Evolutionary conservation across 2,329 filamentous ascomycete genomes (phyloP).

Genomic region (Gyromitra esculenta): DNA sequence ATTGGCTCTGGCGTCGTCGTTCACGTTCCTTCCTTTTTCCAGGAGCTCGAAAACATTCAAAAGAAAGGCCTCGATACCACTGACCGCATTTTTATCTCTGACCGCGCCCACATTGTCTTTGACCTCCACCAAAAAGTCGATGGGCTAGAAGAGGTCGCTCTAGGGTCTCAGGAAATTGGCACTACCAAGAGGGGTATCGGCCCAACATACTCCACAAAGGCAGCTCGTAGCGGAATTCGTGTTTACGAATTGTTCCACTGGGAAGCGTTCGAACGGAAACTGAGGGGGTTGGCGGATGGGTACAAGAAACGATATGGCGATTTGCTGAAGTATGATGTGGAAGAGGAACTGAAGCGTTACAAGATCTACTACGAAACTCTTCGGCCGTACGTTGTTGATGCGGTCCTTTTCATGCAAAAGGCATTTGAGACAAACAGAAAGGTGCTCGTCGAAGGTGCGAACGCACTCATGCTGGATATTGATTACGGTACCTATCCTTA

Average conservation of each 20-base stretch:
- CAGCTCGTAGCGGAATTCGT: conserved; percentile 72
- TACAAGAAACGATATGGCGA: conserved; percentile 76
- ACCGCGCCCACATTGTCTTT: conserved; percentile 72
- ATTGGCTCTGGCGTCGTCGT: conserved; percentile 77
- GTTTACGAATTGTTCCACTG: conserved; percentile 75
- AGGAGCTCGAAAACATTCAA: conserved; percentile 70
- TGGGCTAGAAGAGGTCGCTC: conserved; percentile 71
- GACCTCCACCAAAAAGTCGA: conserved; percentile 74
- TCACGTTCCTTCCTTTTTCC: conserved; percentile 74
- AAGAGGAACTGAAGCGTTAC: conserved; percentile 74
- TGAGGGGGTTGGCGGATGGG: conserved; percentile 70
- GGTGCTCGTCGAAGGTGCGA: conserved; percentile 75
- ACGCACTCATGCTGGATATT: conserved; percentile 74
- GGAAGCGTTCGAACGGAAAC: conserved; percentile 72
- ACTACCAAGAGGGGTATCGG: conserved; percentile 65
- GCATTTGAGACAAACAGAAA: conserved; percentile 69
- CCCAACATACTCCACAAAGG: conserved; percentile 71
- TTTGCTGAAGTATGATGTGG: conserved; percentile 71
- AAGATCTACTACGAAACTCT: conserved; percentile 69
- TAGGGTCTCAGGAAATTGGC: conserved; percentile 63
- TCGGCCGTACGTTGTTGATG: conserved; percentile 72
- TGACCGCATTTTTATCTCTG: conserved; percentile 71
- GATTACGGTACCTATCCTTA: conserved; percentile 71
- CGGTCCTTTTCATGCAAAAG: conserved; percentile 70
- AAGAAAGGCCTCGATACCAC: conserved; percentile 69